Evolutionary conservation across 106 monocot species (phyloP).

Genomic region (Dioscorea alata): DNA sequence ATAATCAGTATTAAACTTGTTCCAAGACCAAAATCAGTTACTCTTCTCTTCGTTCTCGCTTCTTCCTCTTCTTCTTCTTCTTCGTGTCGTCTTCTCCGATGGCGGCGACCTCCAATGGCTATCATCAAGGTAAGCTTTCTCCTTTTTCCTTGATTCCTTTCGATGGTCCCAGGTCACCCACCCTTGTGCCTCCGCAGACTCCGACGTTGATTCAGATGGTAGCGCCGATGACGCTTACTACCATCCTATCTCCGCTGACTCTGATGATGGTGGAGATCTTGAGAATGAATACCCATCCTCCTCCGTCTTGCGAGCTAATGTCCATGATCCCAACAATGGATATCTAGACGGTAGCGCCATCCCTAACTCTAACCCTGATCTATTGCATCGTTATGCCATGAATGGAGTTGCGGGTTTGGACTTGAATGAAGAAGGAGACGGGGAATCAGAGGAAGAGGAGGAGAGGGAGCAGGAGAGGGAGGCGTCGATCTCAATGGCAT

Average conservation of each 20-base stretch:
- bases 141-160: not conserved
- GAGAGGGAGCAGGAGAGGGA: constrained; percentile 45
- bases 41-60: not conserved
- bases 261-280: constrained; percentile 10
- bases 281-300: not conserved
- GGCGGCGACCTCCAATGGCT: not conserved
- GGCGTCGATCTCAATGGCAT: constrained; percentile 38
- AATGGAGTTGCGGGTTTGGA: constrained; percentile 40
- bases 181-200: not conserved
- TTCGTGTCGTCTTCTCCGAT: not conserved
- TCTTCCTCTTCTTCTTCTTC: not conserved
- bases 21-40: too few relatives aligned
- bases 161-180: not conserved
- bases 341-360: not conserved
- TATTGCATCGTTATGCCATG: constrained; percentile 2
- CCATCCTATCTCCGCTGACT: constrained; percentile 44
- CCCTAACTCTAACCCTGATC: constrained; percentile 15
- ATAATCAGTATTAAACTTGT: too few relatives aligned
- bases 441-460: constrained; percentile 15
- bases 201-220: constrained; percentile 21
- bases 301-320: not conserved
- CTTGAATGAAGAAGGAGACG: constrained; percentile 25
- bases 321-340: not conserved
- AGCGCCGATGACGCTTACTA: constrained; percentile 26
- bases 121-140: not conserved